Conservation (phyloP, 1,284 basidiomycete species). For the Rhodotorula sp. region DNA sequence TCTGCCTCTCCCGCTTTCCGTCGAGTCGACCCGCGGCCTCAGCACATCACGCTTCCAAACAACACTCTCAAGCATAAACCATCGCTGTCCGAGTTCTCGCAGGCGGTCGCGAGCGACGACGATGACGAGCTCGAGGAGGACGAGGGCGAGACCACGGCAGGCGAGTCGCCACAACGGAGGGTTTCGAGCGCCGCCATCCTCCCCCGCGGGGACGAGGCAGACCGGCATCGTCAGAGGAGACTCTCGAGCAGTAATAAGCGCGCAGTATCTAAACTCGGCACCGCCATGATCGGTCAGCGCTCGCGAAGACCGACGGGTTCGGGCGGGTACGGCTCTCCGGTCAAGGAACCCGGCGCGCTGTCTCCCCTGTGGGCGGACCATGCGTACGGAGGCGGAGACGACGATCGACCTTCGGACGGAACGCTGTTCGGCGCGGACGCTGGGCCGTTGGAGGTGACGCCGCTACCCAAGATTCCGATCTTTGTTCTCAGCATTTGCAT, state of each 20-base stretch:
- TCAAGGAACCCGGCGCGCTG: conserved; percentile 6
- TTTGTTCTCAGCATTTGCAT: conserved; percentile 85
- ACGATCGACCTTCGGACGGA: not conserved
- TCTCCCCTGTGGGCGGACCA: not conserved
- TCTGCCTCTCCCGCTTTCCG: not conserved
- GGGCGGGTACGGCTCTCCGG: conserved; percentile 4
- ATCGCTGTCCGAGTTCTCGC: conserved; percentile 9
- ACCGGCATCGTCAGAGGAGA: not conserved
- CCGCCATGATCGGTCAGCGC: not conserved
- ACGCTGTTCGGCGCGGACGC: not conserved
- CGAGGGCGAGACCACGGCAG: not conserved
- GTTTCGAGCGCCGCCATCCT: not conserved
- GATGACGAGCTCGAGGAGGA: conserved; percentile 18
- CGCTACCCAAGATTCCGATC: conserved; percentile 82
- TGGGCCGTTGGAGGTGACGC: conserved; percentile 55
- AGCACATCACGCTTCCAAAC: conserved; percentile 4
- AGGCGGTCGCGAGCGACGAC: conserved; percentile 14
- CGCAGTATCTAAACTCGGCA: not conserved
- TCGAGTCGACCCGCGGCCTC: conserved; percentile 1
- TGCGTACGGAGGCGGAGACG: not conserved
- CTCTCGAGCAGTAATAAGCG: not conserved
- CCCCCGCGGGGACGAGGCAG: not conserved
- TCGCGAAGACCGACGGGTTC: conserved; percentile 10
- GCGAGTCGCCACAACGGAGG: not conserved
- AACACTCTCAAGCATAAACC: not conserved